Evolutionary conservation across 805 yeast species (phyloP).

Genomic region (Saccharomycopsis fermentans): DNA sequence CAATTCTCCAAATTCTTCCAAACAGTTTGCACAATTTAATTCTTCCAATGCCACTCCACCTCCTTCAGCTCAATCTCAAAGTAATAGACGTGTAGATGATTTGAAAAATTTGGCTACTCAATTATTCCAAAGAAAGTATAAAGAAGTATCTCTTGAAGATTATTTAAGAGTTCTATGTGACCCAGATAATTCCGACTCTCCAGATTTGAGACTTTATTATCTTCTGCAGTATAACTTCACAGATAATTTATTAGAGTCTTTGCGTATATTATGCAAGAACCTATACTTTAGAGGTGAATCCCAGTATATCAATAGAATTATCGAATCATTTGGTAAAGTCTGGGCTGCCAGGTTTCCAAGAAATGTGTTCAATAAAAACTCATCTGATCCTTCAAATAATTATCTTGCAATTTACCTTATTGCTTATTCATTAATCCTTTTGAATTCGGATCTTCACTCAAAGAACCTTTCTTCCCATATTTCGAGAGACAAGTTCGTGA

Average conservation of each 20-base stretch:
- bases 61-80: neutral
- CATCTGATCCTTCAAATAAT: conserved; percentile 25
- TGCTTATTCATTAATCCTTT: conserved; percentile 40
- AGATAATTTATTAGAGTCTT: conserved; percentile 18
- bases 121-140: conserved; percentile 11
- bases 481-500: conserved; percentile 24
- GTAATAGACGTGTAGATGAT: neutral
- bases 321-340: conserved; percentile 36
- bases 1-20: neutral
- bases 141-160: conserved; percentile 15
- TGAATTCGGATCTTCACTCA: conserved; percentile 48
- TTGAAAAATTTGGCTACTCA: conserved; percentile 11
- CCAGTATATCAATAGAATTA: conserved; percentile 87
- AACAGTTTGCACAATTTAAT: neutral
- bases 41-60: conserved; percentile 2
- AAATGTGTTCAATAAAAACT: conserved; percentile 23
- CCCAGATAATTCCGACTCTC: conserved; percentile 14
- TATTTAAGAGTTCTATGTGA: conserved; percentile 15
- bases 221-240: conserved; percentile 14
- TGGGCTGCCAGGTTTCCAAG: conserved; percentile 17
- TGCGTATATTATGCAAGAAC: conserved; percentile 68
- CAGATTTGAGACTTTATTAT: conserved; percentile 13
- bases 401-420: conserved; percentile 43
- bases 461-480: conserved; percentile 25
- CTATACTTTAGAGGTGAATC: conserved; percentile 96